These are phyloP conservation scores for Stagonosporopsis vannaccii DNA, from an alignment of 2,329 filamentous ascomycete genomes.

Conservation along the genomic window DNA sequence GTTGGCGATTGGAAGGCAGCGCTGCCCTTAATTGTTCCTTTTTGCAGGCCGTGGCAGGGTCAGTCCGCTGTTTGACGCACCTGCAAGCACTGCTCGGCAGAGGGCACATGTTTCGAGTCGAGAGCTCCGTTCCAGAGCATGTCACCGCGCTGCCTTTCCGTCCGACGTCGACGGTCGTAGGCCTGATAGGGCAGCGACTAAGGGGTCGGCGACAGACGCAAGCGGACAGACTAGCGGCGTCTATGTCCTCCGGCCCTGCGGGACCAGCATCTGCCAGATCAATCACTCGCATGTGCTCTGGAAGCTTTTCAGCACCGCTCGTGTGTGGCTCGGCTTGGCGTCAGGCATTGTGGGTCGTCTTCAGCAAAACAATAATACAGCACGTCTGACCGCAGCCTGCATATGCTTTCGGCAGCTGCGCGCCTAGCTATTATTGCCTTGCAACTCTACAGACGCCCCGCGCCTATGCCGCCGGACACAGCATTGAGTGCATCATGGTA, in stretches of 20 bases:
- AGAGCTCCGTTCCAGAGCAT: not conserved
- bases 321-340: slow-evolving; percentile 30
- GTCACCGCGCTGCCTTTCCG: slow-evolving; percentile 4
- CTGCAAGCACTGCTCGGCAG: slow-evolving; percentile 22
- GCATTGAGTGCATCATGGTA: slow-evolving; percentile 11
- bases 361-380: slow-evolving; percentile 32
- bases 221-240: slow-evolving; percentile 30
- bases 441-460: slow-evolving; percentile 22
- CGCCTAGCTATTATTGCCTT: slow-evolving; percentile 17
- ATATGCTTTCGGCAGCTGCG: slow-evolving; percentile 26
- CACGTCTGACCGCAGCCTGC: slow-evolving; percentile 22
- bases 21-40: slow-evolving; percentile 24
- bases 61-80: slow-evolving; percentile 40
- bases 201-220: slow-evolving; percentile 10
- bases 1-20: slow-evolving; percentile 28
- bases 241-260: slow-evolving; percentile 24
- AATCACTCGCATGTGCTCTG: slow-evolving; percentile 31
- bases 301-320: slow-evolving; percentile 26
- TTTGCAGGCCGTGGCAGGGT: slow-evolving; percentile 23
- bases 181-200: slow-evolving; percentile 16
- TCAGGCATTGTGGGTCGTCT: slow-evolving; percentile 17
- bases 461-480: slow-evolving; percentile 11
- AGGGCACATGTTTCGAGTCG: slow-evolving; percentile 7
- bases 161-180: not conserved
- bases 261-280: slow-evolving; percentile 32